Percentiles rank a stretch among this genome's conserved stretches.
Conservation (phyloP, 805 yeast species). For the Monosporozyma aerobia region DNA sequence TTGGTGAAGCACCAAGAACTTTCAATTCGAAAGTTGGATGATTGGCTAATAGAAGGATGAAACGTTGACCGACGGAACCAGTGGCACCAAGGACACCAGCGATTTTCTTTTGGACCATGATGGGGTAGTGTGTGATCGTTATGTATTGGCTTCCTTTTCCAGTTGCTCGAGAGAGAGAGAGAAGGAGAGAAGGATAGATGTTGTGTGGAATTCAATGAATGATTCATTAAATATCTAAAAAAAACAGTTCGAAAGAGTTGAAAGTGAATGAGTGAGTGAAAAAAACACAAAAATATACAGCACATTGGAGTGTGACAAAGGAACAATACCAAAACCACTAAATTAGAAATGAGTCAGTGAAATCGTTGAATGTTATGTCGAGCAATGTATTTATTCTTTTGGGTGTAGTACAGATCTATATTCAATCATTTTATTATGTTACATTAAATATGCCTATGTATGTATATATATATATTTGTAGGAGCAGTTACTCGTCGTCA, state of each 20-base stretch:
- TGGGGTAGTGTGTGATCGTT: background rate
- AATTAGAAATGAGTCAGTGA: too few species aligned
- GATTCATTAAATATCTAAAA: background rate
- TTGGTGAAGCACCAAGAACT: slow-evolving; percentile 83
- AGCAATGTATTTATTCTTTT: too few species aligned
- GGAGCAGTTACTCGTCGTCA: slow-evolving; percentile 6
- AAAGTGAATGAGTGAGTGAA: too few species aligned
- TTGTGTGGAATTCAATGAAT: background rate
- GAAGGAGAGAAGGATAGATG: too few species aligned
- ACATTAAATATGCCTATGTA: background rate
- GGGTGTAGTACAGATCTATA: background rate
- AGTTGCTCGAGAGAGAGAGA: background rate
- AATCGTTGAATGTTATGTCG: too few species aligned
- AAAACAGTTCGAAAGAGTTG: background rate
- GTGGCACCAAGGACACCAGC: slow-evolving; percentile 96
- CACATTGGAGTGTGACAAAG: too few species aligned
- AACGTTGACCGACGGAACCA: slow-evolving; percentile 95
- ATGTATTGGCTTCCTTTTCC: background rate
- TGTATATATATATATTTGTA: background rate
- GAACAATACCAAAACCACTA: too few species aligned
- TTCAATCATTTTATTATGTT: background rate
- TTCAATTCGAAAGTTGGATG: slow-evolving; percentile 86
- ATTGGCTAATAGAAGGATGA: slow-evolving; percentile 69
- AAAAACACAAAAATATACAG: too few species aligned
- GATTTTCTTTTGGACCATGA: slow-evolving; percentile 30